Evolutionary conservation across 2,329 filamentous ascomycete species (phyloP).

Genomic region (Gnomoniopsis smithogilvyi): DNA sequence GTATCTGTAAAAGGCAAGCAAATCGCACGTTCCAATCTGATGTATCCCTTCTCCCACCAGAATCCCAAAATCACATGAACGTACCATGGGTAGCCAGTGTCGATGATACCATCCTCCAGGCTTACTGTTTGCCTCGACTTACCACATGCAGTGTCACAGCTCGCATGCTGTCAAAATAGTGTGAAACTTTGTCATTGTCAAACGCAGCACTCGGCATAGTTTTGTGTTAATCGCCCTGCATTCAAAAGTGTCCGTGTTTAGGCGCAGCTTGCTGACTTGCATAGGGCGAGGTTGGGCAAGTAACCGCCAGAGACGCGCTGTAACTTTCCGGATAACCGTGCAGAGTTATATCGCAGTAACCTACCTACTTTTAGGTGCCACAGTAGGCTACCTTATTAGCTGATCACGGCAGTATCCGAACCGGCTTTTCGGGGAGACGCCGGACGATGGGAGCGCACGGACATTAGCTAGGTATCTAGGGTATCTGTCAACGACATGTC

Average conservation of each 20-base stretch:
- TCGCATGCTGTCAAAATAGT: background rate
- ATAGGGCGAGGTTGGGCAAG: background rate
- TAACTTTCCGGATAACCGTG: background rate
- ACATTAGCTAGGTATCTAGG: too few relatives aligned
- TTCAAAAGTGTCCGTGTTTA: background rate
- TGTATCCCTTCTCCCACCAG: too few relatives aligned
- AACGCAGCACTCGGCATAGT: background rate
- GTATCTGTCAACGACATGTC: background rate
- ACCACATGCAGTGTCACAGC: background rate
- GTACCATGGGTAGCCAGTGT: too few relatives aligned
- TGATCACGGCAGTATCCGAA: conserved; percentile 1
- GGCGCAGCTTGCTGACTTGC: background rate
- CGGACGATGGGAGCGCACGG: background rate
- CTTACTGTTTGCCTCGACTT: too few relatives aligned
- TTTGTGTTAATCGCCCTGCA: background rate
- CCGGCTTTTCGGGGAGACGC: background rate
- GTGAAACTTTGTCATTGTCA: background rate
- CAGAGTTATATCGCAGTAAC: too few relatives aligned
- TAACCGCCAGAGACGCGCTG: background rate
- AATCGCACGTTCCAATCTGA: too few relatives aligned
- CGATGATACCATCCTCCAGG: too few relatives aligned
- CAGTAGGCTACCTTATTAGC: too few relatives aligned
- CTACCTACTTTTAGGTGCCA: too few relatives aligned
- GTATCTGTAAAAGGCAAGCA: too few relatives aligned
- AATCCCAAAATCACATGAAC: too few relatives aligned